phyloP scores from a whole-genome alignment of 1,284 basidiomycete species.

The Leccinum subrobustum region DNA sequence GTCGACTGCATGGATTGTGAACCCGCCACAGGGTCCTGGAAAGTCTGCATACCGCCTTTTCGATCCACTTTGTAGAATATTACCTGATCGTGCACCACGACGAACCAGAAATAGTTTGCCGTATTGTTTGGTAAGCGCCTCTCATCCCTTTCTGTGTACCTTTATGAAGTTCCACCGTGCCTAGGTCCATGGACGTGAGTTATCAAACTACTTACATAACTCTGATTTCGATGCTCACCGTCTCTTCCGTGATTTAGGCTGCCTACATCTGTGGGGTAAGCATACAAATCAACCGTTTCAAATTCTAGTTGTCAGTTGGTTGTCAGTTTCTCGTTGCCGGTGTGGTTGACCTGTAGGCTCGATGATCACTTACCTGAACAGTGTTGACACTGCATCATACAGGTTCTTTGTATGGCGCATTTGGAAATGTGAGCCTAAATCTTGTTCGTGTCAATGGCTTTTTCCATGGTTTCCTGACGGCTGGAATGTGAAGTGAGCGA shows the following conservation, averaged over 20 bases:
- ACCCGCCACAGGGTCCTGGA: slow-evolving; percentile 3
- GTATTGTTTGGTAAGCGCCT: slow-evolving; percentile 6
- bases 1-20: not conserved
- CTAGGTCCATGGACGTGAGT: slow-evolving; percentile 8
- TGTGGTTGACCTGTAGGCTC: slow-evolving; percentile 6
- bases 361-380: not conserved
- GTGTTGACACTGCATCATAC: not conserved
- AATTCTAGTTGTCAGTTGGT: not conserved
- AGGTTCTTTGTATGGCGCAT: slow-evolving; percentile 16
- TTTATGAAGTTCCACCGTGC: too few species aligned
- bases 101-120: not conserved
- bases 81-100: slow-evolving; percentile 10
- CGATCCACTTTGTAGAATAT: slow-evolving; percentile 9
- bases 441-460: not conserved
- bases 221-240: not conserved
- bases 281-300: not conserved
- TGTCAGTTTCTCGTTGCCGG: slow-evolving; percentile 4
- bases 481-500: slow-evolving; percentile 3
- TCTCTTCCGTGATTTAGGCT: not conserved
- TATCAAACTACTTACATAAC: not conserved
- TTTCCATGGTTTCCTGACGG: not conserved
- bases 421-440: slow-evolving; percentile 8
- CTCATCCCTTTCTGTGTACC: not conserved
- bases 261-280: slow-evolving; percentile 8
- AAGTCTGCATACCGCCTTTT: slow-evolving; percentile 6